Conservation (phyloP, 179 eudicot species). For the Spinacia oleracea region DNA sequence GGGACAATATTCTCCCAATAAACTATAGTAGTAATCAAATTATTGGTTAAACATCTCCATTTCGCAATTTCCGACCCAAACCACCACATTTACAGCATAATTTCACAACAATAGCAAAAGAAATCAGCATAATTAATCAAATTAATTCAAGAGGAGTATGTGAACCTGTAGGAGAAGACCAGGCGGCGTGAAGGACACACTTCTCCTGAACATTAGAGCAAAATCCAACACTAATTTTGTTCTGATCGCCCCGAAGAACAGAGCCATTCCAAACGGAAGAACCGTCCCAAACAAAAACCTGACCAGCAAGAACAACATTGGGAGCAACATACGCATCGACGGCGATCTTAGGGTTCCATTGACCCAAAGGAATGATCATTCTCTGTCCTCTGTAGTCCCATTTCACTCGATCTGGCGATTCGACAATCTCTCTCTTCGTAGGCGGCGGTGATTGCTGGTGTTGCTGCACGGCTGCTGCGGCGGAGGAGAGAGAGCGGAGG, state of each 20-base stretch:
- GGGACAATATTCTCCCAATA: not conserved
- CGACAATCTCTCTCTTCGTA: slow-evolving; percentile 33
- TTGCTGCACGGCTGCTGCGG: slow-evolving; percentile 41
- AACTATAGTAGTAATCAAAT: not conserved
- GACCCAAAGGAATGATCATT: slow-evolving; percentile 71
- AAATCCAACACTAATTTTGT: slow-evolving; percentile 80
- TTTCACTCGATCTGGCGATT: slow-evolving; percentile 75
- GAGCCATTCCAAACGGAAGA: slow-evolving; percentile 94
- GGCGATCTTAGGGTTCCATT: slow-evolving; percentile 91
- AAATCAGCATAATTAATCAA: slow-evolving; percentile 3
- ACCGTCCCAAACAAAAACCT: slow-evolving; percentile 81
- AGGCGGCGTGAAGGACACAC: slow-evolving; percentile 45
- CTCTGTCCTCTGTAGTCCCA: slow-evolving; percentile 98
- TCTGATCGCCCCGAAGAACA: slow-evolving; percentile 82
- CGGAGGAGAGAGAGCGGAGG: slow-evolving; percentile 40
- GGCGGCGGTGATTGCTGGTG: slow-evolving; percentile 33
- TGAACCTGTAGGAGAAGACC: slow-evolving; percentile 20
- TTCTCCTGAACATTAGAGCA: slow-evolving; percentile 88
- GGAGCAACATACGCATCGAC: slow-evolving; percentile 97
- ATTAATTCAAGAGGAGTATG: not conserved
- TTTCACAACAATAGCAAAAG: not conserved
- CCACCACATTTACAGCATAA: not conserved
- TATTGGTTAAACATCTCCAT: not conserved
- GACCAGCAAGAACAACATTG: slow-evolving; percentile 92
- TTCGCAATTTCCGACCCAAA: not conserved